Evolutionary conservation across 106 monocot species (phyloP).

Genomic region (Allium fistulosum): DNA sequence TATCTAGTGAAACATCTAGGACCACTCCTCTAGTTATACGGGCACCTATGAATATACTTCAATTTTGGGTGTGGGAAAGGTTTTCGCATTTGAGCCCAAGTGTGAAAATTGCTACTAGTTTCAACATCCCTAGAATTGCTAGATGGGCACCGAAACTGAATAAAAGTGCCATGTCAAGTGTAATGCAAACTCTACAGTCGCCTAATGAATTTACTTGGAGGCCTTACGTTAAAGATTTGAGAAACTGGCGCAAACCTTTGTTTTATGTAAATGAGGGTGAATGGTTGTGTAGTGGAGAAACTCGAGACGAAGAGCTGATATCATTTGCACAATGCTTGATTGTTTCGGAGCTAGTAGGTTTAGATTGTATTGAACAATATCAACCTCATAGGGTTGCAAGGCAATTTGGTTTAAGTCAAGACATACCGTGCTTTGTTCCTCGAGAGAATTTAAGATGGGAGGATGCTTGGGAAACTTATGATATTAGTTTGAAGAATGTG

Average conservation of each 20-base stretch:
- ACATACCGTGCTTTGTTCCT: conserved; percentile 31
- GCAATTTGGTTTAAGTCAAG: conserved; percentile 77
- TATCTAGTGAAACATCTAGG: neutral
- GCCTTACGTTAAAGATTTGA: conserved; percentile 25
- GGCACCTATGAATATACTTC: conserved; percentile 53
- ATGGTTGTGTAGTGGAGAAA: conserved; percentile 12
- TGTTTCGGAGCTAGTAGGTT: neutral
- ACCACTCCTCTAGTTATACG: conserved; percentile 7
- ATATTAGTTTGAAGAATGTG: conserved; percentile 15
- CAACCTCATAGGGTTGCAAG: conserved; percentile 16
- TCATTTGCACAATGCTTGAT: conserved; percentile 34
- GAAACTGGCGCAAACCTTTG: conserved; percentile 15
- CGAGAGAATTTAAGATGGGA: conserved; percentile 26
- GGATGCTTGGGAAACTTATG: conserved; percentile 42
- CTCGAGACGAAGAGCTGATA: conserved; percentile 19
- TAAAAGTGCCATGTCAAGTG: conserved; percentile 20
- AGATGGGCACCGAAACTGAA: conserved; percentile 45
- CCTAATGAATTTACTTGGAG: conserved; percentile 42
- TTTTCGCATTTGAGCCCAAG: conserved; percentile 37
- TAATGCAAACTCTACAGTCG: conserved; percentile 18
- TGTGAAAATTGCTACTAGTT: neutral
- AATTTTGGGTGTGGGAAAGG: conserved; percentile 72
- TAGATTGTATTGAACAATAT: conserved; percentile 55
- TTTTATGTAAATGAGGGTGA: conserved; percentile 25
- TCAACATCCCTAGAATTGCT: conserved; percentile 33